phyloP scores from a whole-genome alignment of 2,329 filamentous ascomycete genomes.

The Neofusicoccum ribis region DNA sequence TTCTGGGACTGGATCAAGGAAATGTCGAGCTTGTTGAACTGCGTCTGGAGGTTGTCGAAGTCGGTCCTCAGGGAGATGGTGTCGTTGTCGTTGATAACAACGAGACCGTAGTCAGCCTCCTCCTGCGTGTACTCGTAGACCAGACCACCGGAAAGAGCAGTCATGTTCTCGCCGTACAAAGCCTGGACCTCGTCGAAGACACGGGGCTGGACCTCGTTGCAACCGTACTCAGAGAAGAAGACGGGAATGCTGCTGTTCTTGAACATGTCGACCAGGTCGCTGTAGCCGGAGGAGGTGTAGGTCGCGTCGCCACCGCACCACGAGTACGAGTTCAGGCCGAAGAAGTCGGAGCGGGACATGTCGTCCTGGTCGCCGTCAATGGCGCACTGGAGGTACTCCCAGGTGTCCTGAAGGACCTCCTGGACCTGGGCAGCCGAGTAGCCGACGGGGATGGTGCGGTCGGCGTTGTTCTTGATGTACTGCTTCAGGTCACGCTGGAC shows the following conservation, averaged over 20 bases:
- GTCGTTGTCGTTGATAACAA: conserved; percentile 46
- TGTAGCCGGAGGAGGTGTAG: conserved; percentile 63
- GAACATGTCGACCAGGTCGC: conserved; percentile 66
- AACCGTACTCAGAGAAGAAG: conserved; percentile 82
- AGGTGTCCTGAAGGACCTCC: conserved; percentile 69
- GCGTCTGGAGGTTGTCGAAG: conserved; percentile 68
- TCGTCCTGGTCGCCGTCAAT: conserved; percentile 51
- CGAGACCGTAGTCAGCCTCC: conserved; percentile 57
- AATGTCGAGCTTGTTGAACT: conserved; percentile 76
- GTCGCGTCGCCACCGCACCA: conserved; percentile 70
- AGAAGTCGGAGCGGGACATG: conserved; percentile 69
- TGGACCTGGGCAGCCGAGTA: conserved; percentile 77
- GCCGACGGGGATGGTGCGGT: conserved; percentile 63
- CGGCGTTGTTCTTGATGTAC: conserved; percentile 61
- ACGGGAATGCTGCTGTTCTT: conserved; percentile 66
- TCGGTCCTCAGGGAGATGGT: conserved; percentile 46
- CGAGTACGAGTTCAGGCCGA: conserved; percentile 75
- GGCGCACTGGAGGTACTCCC: conserved; percentile 72
- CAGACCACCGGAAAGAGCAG: conserved; percentile 70
- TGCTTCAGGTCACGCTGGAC: conserved; percentile 68
- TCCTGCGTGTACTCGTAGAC: conserved; percentile 82
- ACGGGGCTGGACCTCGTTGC: conserved; percentile 69
- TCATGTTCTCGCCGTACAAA: conserved; percentile 73
- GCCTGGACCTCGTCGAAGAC: conserved; percentile 73
- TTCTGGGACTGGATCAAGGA: conserved; percentile 64